These are phyloP conservation scores for Candida cerambycidarum DNA, from an alignment of 805 yeast species.

Conservation along the genomic window DNA sequence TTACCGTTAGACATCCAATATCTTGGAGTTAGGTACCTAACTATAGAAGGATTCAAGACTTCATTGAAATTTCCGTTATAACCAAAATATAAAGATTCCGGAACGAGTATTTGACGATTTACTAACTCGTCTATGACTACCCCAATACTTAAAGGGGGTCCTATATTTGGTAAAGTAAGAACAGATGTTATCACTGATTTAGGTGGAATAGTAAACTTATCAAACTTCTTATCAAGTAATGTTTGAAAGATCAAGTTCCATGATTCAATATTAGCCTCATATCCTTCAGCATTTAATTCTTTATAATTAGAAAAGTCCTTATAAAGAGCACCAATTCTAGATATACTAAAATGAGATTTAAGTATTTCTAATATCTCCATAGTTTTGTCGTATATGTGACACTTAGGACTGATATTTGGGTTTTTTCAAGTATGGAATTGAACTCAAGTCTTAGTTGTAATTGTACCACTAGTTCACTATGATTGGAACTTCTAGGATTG, in stretches of 20 bases:
- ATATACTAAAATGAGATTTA: constrained; percentile 7
- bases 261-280: constrained; percentile 41
- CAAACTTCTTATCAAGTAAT: constrained; percentile 19
- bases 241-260: constrained; percentile 24
- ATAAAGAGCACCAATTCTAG: constrained; percentile 23
- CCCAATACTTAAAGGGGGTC: constrained; percentile 30
- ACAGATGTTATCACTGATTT: constrained; percentile 14
- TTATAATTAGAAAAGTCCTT: constrained; percentile 31
- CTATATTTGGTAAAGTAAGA: constrained; percentile 28
- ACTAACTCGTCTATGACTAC: constrained; percentile 27
- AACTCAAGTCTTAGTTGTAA: too few species aligned
- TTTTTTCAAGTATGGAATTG: too few species aligned
- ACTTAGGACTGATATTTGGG: too few species aligned
- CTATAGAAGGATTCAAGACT: constrained; percentile 10
- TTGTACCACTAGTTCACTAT: too few species aligned
- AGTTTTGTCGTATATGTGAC: too few species aligned
- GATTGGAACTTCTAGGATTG: too few species aligned
- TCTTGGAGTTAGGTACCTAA: constrained; percentile 10
- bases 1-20: constrained; percentile 8
- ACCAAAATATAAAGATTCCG: constrained; percentile 14
- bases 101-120: constrained; percentile 18
- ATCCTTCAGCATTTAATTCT: constrained; percentile 42
- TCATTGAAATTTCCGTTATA: constrained; percentile 9
- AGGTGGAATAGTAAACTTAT: constrained; percentile 16
- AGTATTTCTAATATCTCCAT: background rate